A percentile compares a stretch with the other conserved stretches of the same genome.
phyloP scores from a whole-genome alignment of 164 flowering plant species.

The Piper betle region DNA sequence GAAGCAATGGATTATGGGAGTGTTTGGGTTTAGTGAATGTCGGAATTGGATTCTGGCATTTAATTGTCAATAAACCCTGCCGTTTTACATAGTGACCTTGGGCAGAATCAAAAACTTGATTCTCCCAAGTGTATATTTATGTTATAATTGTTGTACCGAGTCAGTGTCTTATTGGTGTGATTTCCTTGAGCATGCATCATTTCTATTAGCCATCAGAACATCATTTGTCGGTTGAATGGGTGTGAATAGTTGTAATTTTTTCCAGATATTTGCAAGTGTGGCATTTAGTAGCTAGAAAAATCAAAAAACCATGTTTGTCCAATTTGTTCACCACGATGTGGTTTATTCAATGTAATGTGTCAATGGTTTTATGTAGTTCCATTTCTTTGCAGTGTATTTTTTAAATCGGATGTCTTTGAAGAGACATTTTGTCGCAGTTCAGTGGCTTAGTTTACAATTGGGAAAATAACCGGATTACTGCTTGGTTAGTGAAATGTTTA shows the following conservation, averaged over 20 bases:
- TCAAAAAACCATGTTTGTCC: neutral
- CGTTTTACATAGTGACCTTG: neutral
- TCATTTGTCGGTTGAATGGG: neutral
- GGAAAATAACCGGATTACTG: too few species aligned
- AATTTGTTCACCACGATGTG: neutral
- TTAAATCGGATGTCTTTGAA: too few species aligned
- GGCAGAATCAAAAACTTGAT: neutral
- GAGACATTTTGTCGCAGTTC: too few species aligned
- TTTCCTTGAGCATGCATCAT: neutral
- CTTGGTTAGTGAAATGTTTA: too few species aligned
- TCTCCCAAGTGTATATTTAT: neutral
- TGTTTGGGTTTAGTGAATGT: neutral
- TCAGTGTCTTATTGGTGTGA: neutral
- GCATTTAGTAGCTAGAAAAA: neutral
- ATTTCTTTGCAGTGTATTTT: too few species aligned
- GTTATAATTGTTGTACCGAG: neutral
- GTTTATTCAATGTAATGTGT: neutral
- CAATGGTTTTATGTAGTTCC: neutral
- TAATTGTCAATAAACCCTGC: neutral
- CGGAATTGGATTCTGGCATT: neutral
- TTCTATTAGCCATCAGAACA: neutral
- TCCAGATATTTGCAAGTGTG: neutral
- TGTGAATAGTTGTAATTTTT: neutral
- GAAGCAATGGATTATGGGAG: neutral
- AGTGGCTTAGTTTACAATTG: too few species aligned